These are phyloP conservation scores for Colletotrichum tanaceti DNA, from an alignment of 2,329 filamentous ascomycete species.

Conservation along the genomic window DNA sequence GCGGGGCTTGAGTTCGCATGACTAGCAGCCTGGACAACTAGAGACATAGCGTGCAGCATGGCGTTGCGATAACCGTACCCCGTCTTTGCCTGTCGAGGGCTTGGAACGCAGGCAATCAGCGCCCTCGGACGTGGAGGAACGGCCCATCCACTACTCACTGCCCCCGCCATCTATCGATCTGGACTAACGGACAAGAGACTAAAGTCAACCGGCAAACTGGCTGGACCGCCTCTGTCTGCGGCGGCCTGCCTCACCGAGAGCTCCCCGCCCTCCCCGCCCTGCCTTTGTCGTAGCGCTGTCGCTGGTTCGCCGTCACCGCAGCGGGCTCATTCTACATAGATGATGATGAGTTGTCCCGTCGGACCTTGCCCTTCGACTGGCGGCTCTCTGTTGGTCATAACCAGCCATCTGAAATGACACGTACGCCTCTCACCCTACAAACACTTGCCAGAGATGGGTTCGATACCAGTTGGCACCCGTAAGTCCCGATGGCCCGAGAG, in stretches of 20 bases:
- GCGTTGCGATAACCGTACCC: conserved; percentile 14
- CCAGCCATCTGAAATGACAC: conserved; percentile 5
- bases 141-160: conserved; percentile 13
- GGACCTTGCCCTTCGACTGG: conserved; percentile 1
- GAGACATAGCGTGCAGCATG: conserved; percentile 20
- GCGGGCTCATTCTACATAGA: conserved; percentile 1
- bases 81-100: conserved; percentile 15
- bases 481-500: conserved; percentile 23
- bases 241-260: conserved; percentile 30
- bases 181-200: conserved; percentile 15
- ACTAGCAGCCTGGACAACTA: conserved; percentile 30
- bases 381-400: conserved; percentile 14
- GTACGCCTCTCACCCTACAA: not conserved
- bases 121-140: conserved; percentile 33
- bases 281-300: conserved; percentile 25
- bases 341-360: conserved; percentile 22
- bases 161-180: conserved; percentile 35
- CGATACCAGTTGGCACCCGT: conserved; percentile 28
- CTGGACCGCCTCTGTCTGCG: not conserved
- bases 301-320: conserved; percentile 21
- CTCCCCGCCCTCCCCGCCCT: conserved; percentile 29
- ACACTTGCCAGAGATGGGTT: conserved; percentile 27
- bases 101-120: conserved; percentile 4
- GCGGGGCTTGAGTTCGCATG: conserved; percentile 40
- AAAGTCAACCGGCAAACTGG: conserved; percentile 11